Evolutionary conservation across 2,329 filamentous ascomycete genomes (phyloP).

Genomic region (Trichoderma koningiopsis): DNA sequence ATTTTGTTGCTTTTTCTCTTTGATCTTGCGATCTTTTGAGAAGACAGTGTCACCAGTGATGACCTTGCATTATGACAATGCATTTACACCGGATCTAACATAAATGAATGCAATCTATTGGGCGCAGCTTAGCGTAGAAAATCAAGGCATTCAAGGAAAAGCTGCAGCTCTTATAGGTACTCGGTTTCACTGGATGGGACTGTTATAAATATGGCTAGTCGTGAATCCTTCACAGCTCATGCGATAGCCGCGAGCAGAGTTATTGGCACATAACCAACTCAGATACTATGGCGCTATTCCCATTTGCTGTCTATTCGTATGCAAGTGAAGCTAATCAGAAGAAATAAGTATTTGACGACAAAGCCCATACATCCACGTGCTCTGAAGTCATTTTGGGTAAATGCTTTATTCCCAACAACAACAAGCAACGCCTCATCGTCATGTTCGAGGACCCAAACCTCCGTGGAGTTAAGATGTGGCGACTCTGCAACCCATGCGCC

Average conservation of each 20-base stretch:
- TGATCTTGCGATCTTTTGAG: neutral
- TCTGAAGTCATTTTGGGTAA: neutral
- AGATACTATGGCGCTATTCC: neutral
- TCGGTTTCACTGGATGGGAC: neutral
- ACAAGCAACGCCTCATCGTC: neutral
- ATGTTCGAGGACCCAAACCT: neutral
- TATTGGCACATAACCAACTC: neutral
- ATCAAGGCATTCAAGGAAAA: neutral
- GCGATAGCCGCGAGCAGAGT: neutral
- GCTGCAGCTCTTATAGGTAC: neutral
- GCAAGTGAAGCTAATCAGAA: neutral
- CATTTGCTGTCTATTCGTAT: neutral
- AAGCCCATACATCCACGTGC: neutral
- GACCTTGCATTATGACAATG: neutral
- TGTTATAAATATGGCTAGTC: neutral
- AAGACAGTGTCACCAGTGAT: neutral
- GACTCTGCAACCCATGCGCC: neutral
- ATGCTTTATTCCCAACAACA: neutral
- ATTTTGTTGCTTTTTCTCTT: neutral
- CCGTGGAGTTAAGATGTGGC: conserved; percentile 5
- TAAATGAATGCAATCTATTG: neutral
- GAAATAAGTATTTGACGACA: neutral
- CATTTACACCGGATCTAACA: neutral
- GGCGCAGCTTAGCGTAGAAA: conserved; percentile 1
- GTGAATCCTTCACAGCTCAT: neutral